These are phyloP conservation scores for Acacia acuminata DNA, from an alignment of 306 rosid genomes.

Conservation along the genomic window DNA sequence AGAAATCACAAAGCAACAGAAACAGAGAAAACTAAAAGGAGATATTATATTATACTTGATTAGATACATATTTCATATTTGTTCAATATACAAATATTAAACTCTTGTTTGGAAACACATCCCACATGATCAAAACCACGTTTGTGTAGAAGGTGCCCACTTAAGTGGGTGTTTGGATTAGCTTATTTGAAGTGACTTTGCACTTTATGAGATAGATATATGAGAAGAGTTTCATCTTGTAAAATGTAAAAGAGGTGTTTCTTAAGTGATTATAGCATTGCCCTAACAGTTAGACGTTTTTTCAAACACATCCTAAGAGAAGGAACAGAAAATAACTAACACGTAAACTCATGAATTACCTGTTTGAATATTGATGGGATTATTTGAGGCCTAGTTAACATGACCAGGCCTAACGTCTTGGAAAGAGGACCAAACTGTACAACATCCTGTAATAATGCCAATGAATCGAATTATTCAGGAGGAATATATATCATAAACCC, in stretches of 20 bases:
- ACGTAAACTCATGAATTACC: conserved; percentile 50
- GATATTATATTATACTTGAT: neutral
- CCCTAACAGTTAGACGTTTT: neutral
- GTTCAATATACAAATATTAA: neutral
- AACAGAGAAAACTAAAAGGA: neutral
- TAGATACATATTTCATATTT: neutral
- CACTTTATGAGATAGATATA: too few relatives aligned
- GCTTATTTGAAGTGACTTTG: too few relatives aligned
- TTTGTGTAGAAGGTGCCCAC: too few relatives aligned
- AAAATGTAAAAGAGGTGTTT: too few relatives aligned
- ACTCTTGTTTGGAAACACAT: too few relatives aligned
- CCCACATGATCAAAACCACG: too few relatives aligned
- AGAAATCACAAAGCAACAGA: neutral
- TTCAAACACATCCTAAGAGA: neutral
- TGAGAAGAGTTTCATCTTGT: too few relatives aligned
- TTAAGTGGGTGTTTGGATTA: too few relatives aligned
- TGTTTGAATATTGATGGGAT: conserved; percentile 90
- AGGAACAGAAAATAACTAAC: neutral
- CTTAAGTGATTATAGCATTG: too few relatives aligned
- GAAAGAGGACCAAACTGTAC: conserved; percentile 93
- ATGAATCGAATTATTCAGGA: conserved; percentile 12
- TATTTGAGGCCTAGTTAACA: conserved; percentile 83
- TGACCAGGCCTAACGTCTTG: conserved; percentile 85
- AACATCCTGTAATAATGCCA: conserved; percentile 68
- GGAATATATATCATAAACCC: neutral